Conservation (phyloP, 2,329 filamentous ascomycete species). For the Penicillium palitans region DNA sequence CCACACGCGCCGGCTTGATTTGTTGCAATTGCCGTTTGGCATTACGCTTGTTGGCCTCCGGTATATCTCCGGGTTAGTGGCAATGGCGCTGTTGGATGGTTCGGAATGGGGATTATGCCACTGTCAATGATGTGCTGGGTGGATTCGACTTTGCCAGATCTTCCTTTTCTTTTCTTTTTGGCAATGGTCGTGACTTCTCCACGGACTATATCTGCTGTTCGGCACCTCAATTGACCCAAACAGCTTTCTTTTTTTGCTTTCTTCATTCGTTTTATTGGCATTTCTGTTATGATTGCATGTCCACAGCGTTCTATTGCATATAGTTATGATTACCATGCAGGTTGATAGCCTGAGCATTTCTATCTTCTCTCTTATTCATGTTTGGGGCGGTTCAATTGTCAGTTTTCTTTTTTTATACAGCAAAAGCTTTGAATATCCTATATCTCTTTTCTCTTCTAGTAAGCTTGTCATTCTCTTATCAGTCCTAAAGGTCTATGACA, state of each 20-base stretch:
- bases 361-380: background rate
- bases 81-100: background rate
- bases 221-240: background rate
- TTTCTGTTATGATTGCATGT: conserved; percentile 6
- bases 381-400: conserved; percentile 7
- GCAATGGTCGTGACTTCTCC: background rate
- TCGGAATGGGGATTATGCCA: background rate
- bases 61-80: background rate
- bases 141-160: background rate
- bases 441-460: background rate
- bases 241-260: background rate
- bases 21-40: background rate
- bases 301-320: conserved; percentile 11
- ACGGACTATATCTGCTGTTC: background rate
- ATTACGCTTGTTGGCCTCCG: background rate
- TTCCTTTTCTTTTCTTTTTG: no score
- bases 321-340: conserved; percentile 4
- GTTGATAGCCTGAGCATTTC: background rate
- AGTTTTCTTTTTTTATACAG: conserved; percentile 2
- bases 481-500: background rate
- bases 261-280: conserved; percentile 3
- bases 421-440: conserved; percentile 1
- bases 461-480: background rate
- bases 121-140: background rate
- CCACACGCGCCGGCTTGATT: background rate